Evolutionary conservation across 768 basidiomycete genomes (phyloP).

Genomic region (Psilocybe subaeruginosa): DNA sequence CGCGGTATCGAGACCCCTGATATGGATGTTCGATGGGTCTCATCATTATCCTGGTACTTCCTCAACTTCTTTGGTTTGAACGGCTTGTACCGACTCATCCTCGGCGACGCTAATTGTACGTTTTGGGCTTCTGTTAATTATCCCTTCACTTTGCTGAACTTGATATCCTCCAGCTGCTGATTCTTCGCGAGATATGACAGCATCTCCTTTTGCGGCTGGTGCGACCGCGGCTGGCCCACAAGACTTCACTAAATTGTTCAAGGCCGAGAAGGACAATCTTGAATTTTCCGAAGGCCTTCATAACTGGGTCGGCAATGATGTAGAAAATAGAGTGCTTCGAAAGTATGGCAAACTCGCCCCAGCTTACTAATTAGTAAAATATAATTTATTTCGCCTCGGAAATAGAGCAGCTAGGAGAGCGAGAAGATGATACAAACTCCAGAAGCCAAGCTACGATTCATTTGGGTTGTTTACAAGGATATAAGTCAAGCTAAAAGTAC

Average conservation of each 20-base stretch:
- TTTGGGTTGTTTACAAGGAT: slow-evolving; percentile 14
- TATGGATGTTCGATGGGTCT: slow-evolving; percentile 99
- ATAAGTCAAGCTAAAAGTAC: slow-evolving; percentile 12
- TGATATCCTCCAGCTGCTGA: slow-evolving; percentile 63
- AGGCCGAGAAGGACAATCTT: slow-evolving; percentile 89
- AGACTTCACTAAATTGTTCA: slow-evolving; percentile 89
- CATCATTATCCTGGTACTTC: slow-evolving; percentile 99
- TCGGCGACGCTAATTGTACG: slow-evolving; percentile 89
- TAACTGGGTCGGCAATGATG: slow-evolving; percentile 78
- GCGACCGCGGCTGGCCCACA: slow-evolving; percentile 47
- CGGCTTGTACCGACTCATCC: slow-evolving; percentile 90
- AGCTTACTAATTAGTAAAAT: slow-evolving; percentile 28
- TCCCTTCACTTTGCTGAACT: slow-evolving; percentile 4
- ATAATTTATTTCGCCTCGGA: slow-evolving; percentile 17
- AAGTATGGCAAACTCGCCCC: slow-evolving; percentile 69
- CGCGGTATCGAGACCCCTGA: slow-evolving; percentile 93
- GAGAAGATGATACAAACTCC: neutral
- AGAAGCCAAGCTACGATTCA: slow-evolving; percentile 32
- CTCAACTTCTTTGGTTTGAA: slow-evolving; percentile 98
- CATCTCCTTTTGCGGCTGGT: slow-evolving; percentile 67
- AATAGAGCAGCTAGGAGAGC: neutral
- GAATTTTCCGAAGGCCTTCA: slow-evolving; percentile 90
- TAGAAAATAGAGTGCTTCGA: slow-evolving; percentile 77
- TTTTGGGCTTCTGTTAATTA: slow-evolving; percentile 14
- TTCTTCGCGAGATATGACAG: slow-evolving; percentile 72